These are phyloP conservation scores for Arthrobotrys megalospora DNA, from an alignment of 2,329 filamentous ascomycete genomes.

Conservation along the genomic window DNA sequence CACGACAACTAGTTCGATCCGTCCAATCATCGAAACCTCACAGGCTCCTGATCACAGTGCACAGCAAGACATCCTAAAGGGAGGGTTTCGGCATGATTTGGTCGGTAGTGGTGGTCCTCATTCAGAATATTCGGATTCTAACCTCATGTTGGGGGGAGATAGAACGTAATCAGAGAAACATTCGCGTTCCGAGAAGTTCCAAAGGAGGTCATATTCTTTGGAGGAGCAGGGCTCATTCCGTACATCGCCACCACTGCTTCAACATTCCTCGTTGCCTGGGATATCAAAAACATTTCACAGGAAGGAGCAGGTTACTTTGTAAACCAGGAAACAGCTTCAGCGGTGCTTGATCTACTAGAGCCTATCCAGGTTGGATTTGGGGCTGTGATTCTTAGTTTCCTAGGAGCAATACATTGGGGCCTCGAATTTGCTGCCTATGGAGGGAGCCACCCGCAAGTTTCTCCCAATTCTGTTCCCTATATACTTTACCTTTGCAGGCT, in stretches of 20 bases:
- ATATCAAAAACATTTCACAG: constrained; percentile 79
- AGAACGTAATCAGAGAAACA: constrained; percentile 79
- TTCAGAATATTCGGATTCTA: constrained; percentile 33
- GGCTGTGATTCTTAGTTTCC: constrained; percentile 78
- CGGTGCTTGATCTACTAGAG: constrained; percentile 82
- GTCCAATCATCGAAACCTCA: constrained; percentile 54
- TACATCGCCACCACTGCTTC: constrained; percentile 87
- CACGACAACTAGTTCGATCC: constrained; percentile 60
- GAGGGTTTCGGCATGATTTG: constrained; percentile 72
- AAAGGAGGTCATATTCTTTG: constrained; percentile 77
- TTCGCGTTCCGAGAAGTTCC: constrained; percentile 78
- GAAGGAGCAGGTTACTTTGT: constrained; percentile 77
- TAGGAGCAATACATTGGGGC: constrained; percentile 91
- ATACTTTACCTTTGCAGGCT: background rate
- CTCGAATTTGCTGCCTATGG: constrained; percentile 64
- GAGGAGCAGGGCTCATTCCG: constrained; percentile 83
- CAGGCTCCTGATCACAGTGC: constrained; percentile 1
- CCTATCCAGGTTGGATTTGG: constrained; percentile 92
- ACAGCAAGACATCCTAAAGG: constrained; percentile 67
- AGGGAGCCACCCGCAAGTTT: constrained; percentile 52
- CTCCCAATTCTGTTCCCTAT: background rate
- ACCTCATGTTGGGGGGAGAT: constrained; percentile 9
- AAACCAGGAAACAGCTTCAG: constrained; percentile 78
- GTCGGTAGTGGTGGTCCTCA: constrained; percentile 68
- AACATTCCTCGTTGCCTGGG: constrained; percentile 85